These are phyloP conservation scores for Claviceps paspali DNA, from an alignment of 2,329 filamentous ascomycete species.

Conservation along the genomic window DNA sequence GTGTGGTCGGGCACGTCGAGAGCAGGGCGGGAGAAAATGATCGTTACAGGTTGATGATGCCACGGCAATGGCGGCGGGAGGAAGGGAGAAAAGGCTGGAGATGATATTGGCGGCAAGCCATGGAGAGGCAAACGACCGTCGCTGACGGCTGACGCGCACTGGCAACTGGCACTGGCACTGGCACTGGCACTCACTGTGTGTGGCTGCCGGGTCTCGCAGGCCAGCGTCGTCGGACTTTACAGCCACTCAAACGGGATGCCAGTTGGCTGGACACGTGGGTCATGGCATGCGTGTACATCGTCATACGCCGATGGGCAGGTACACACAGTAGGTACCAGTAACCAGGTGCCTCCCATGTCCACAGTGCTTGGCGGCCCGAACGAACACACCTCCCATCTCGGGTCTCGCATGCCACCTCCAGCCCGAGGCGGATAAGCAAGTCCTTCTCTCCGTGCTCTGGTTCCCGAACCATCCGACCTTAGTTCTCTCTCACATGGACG, in stretches of 20 bases:
- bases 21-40: background rate
- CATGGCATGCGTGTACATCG: background rate
- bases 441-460: background rate
- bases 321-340: too few species aligned
- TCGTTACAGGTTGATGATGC: background rate
- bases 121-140: too few species aligned
- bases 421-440: background rate
- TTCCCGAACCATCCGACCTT: background rate
- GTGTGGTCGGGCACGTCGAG: background rate
- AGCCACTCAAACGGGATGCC: background rate
- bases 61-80: background rate
- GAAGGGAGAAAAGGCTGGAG: background rate
- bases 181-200: background rate
- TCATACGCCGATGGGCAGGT: too few species aligned
- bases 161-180: background rate
- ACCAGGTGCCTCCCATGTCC: too few species aligned
- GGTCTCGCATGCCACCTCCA: background rate
- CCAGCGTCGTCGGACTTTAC: background rate
- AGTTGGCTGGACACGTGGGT: background rate
- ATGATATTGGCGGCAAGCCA: background rate
- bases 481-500: too few species aligned
- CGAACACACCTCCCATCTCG: too few species aligned
- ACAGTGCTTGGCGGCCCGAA: too few species aligned
- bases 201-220: background rate
- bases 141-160: too few species aligned